Base-by-base conservation (phyloP, 1,139 yeast species). In the Diutina pseudorugosa region DNA sequence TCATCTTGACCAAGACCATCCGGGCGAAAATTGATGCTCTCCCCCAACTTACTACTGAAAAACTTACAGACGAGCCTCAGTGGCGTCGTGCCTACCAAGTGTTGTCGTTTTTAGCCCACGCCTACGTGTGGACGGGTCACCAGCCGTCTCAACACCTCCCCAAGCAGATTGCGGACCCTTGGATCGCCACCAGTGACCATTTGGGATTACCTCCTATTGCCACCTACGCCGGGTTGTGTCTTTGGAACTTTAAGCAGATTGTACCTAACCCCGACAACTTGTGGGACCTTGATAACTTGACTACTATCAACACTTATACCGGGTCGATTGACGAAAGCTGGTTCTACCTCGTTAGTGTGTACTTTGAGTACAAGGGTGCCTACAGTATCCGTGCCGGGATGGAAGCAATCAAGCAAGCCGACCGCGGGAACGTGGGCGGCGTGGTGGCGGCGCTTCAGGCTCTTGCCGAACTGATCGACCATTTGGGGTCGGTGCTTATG, bases 291-390 rank as follows among this genome's bases (percentile, higher is more conserved):
- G 83, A 84, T 55, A 84, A 85, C 61, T 71, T 91, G 54, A 85
- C 93, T 52, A 85, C 95, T 1, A 77, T 87, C 54, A 80, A 80
- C 64, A 90, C 97, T 0, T 91, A 84, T 63, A 89, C 98, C 0
- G 98, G 97, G 0, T 80, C 91, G 2, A 79, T 84, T 48, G 97
- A 91, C 65, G 98, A 91, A 66, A 79, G 88, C 58, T 91, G 98
- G 98, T 91, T 91, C 65, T 91, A 88, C 64, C 72, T 90, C 56
- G 93, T 90, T 16, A 84, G 94, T 61, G 93, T 90, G 1, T 88
- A 81, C 57, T 87, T 91, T 62, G 98, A 91, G 67, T 76, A 82
- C 59, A 80, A 79, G 56, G 96, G 96, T 41, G 90, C 94, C 0
- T 75, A 79, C 27, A 77, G 85, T 55, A 66, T 86, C 51, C 70